Conservation (phyloP, 2,329 filamentous ascomycete genomes). For the Fusarium lyarnte region DNA sequence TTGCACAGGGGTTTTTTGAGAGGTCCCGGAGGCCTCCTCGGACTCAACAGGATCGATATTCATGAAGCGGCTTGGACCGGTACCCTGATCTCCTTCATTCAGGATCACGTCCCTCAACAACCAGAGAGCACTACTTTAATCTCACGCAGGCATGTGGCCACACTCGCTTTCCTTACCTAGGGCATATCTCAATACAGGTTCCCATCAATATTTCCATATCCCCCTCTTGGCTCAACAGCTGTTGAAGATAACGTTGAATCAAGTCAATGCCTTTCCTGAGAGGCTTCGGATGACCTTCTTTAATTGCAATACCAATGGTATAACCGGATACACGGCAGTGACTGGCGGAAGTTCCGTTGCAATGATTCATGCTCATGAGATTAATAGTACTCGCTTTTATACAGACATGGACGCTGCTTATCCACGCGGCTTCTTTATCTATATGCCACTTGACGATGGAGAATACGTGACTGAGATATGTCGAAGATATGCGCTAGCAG, state of each 20-base stretch:
- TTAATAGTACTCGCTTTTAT: conserved; percentile 7
- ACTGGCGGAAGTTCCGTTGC: not conserved
- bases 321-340: conserved; percentile 15
- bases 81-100: conserved; percentile 7
- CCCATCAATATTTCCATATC: not conserved
- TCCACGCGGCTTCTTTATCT: not conserved
- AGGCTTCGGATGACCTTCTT: conserved; percentile 12
- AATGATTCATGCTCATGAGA: conserved; percentile 9
- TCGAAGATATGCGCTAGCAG: conserved; percentile 4
- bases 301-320: conserved; percentile 3
- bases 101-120: not conserved
- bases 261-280: not conserved
- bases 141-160: not conserved
- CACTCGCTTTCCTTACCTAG: not conserved
- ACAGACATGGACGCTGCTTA: conserved; percentile 1
- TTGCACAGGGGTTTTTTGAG: conserved; percentile 1
- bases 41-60: conserved; percentile 8
- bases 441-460: conserved; percentile 23
- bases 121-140: not conserved
- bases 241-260: conserved; percentile 5
- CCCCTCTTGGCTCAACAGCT: not conserved
- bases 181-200: not conserved
- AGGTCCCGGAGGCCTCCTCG: not conserved
- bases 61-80: conserved; percentile 20
- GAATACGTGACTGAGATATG: conserved; percentile 20